Evolutionary conservation across 768 basidiomycete genomes (phyloP).

Genomic region (Hygrophoropsis aurantiaca): DNA sequence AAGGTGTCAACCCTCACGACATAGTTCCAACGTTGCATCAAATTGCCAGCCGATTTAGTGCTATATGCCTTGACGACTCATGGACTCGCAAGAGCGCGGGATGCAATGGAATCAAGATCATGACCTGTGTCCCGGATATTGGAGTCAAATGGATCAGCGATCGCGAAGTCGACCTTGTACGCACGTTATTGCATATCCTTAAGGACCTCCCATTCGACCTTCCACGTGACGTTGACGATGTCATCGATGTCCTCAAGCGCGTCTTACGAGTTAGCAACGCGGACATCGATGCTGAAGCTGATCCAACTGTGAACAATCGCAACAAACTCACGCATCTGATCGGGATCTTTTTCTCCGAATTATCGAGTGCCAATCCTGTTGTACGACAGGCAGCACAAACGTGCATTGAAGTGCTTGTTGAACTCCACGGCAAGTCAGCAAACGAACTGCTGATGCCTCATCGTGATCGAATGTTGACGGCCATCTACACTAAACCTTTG

Average conservation of each 20-base stretch:
- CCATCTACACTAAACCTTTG: conserved; percentile 95
- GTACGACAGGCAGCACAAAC: conserved; percentile 84
- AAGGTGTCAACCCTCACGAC: conserved; percentile 51
- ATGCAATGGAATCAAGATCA: conserved; percentile 78
- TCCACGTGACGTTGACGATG: conserved; percentile 76
- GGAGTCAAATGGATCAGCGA: conserved; percentile 80
- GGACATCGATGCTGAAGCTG: conserved; percentile 44
- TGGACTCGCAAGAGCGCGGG: conserved; percentile 92
- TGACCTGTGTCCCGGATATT: conserved; percentile 69
- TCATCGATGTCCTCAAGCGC: conserved; percentile 70
- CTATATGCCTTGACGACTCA: conserved; percentile 86
- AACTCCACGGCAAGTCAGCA: conserved; percentile 67
- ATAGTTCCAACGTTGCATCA: conserved; percentile 73
- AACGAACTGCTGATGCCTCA: conserved; percentile 81
- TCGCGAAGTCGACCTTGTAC: conserved; percentile 86
- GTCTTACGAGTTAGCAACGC: conserved; percentile 63
- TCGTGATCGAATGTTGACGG: conserved; percentile 82
- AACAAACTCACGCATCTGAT: conserved; percentile 67
- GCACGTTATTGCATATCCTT: conserved; percentile 85
- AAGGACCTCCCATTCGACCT: conserved; percentile 94
- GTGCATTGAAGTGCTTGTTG: conserved; percentile 76
- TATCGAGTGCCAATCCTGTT: conserved; percentile 81
- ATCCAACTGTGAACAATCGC: conserved; percentile 41
- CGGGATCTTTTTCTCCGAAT: conserved; percentile 84
- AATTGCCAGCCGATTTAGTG: conserved; percentile 78